Evolutionary conservation across 176 grass and related monocot genomes (phyloP), one percentile per base, ranked within the genome.

Genomic region (Triticum timopheevii): DNA sequence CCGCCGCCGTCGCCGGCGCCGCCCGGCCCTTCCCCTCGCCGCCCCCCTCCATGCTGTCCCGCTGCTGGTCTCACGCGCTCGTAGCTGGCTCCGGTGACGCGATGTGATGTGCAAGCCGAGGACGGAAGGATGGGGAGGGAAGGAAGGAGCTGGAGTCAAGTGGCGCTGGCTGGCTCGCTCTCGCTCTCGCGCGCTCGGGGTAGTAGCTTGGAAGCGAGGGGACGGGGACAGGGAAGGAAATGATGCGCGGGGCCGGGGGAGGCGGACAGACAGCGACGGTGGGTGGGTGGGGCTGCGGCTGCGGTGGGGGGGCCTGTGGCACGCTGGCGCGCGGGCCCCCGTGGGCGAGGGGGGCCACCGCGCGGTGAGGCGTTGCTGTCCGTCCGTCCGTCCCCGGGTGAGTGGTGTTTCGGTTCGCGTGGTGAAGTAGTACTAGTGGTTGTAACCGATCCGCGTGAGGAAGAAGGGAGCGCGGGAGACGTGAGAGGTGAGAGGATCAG

Each of bases 121-220:
- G 39, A 5, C 20, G 27, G 50, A 38, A 25, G 40, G 76, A 38
- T 65, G 16, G 1, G n/a, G 27, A 17, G 10, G 8, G 38, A 24
- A 45, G 25, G 24, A 40, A 8, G 8, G 45, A 8, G 45, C 47
- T 61, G 10, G 23, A 24, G 84, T 61, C 47, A 31, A 24, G 61
- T 61, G 66, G 81, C 73, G 67, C 76, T 59, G 15, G 16, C 50
- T 54, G 15, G 15, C 47, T 49, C 13, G 11, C 42, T 45, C 42
- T 36, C 35, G 6, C 36, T 42, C 40, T 42, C 40, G 44, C 36
- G 24, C 22, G 13, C 36, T 34, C 86, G 5, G 67, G 45, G 34
- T 82, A 19, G 50, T 90, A 36, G 90, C 86, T 89, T 95, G 80
- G 75, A 93, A 93, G 92, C 77, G 92, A 85, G 77, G 77, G 52